phyloP scores from a whole-genome alignment of 495 filamentous ascomycete species.

The Cudoniella acicularis region DNA sequence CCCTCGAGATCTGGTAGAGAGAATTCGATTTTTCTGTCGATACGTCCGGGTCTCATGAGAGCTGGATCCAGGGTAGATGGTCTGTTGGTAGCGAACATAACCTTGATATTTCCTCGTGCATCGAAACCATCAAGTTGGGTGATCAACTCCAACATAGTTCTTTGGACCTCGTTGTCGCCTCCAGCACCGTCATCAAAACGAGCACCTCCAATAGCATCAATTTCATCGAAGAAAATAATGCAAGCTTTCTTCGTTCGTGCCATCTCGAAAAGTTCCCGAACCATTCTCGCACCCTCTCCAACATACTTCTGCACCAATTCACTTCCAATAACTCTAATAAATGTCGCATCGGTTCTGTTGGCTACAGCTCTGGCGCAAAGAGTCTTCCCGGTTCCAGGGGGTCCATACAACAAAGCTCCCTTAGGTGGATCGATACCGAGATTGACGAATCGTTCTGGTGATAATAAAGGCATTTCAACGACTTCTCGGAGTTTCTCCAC shows the following conservation, averaged over 20 bases:
- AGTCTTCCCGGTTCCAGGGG: conserved; percentile 96
- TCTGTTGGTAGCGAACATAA: conserved; percentile 99
- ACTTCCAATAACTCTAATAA: conserved; percentile 96
- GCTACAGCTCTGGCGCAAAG: conserved; percentile 96
- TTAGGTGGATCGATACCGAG: conserved; percentile 98
- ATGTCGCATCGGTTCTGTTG: conserved; percentile 96
- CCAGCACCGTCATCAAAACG: conserved; percentile 97
- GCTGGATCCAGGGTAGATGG: conserved; percentile 95
- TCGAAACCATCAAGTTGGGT: conserved; percentile 98
- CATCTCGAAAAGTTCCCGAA: conserved; percentile 98
- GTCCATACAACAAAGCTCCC: conserved; percentile 93
- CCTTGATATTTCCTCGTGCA: conserved; percentile 96
- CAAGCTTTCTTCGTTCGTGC: conserved; percentile 99
- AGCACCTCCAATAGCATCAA: conserved; percentile 96
- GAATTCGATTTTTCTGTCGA: conserved; percentile 99
- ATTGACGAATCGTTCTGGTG: conserved; percentile 93
- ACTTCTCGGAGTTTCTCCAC: conserved; percentile 99
- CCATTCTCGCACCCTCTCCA: conserved; percentile 96
- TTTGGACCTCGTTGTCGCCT: conserved; percentile 98
- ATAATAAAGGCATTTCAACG: conserved; percentile 95
- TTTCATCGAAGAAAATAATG: conserved; percentile 99
- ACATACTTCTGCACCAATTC: conserved; percentile 99
- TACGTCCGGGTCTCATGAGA: conserved; percentile 94
- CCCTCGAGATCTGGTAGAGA: conserved; percentile 94
- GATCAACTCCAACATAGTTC: conserved; percentile 98